These are phyloP conservation scores for Boletellus dicymbophilus DNA, from an alignment of 1,284 basidiomycete species.

Conservation along the genomic window DNA sequence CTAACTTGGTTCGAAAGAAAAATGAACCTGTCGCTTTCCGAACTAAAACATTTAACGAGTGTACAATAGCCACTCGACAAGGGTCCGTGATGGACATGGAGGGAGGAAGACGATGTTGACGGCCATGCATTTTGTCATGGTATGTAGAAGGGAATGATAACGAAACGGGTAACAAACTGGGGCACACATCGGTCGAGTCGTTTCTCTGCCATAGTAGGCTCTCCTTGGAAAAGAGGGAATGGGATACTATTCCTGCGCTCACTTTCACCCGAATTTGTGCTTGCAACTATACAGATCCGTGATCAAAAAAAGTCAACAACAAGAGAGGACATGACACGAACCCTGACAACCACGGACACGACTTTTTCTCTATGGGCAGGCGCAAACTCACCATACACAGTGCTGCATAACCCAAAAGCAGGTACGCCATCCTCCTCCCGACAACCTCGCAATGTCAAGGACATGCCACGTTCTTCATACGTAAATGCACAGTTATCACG, in stretches of 20 bases:
- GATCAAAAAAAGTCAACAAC: background rate
- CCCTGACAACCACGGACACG: conserved; percentile 45
- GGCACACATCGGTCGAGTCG: conserved; percentile 36
- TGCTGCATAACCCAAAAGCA: conserved; percentile 33
- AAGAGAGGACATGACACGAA: conserved; percentile 25
- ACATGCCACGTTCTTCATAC: conserved; percentile 31
- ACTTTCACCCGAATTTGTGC: conserved; percentile 49
- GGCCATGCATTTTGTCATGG: conserved; percentile 31
- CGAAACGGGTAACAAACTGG: conserved; percentile 49
- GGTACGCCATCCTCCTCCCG: conserved; percentile 33
- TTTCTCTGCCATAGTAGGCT: conserved; percentile 45
- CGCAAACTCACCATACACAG: conserved; percentile 39
- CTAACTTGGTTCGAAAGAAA: conserved; percentile 25
- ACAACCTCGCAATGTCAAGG: conserved; percentile 30
- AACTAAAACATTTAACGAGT: conserved; percentile 48
- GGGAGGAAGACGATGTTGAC: conserved; percentile 47
- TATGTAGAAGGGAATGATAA: conserved; percentile 49
- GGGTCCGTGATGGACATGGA: conserved; percentile 42
- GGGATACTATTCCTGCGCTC: conserved; percentile 33
- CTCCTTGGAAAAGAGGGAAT: conserved; percentile 37
- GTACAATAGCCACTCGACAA: conserved; percentile 38
- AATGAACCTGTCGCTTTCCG: conserved; percentile 38
- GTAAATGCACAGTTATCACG: conserved; percentile 32
- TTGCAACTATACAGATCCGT: conserved; percentile 43
- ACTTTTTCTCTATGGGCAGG: conserved; percentile 42